Conservation (phyloP, 1,284 basidiomycete genomes). For the Leccinum griseonigrum region DNA sequence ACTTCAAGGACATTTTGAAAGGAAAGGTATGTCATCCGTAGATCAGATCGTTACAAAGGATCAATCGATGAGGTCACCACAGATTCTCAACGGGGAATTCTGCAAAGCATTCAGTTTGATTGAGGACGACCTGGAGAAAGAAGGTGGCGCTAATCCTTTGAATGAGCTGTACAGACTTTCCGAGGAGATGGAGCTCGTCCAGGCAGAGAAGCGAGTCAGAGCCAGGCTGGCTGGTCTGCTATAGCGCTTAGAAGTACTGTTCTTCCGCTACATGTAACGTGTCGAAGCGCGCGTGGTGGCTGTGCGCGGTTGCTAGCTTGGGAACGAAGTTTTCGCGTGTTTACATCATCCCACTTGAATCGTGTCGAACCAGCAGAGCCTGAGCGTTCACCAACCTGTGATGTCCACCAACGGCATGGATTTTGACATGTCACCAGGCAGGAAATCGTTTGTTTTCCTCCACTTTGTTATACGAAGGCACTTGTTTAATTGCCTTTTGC, state of each 20-base stretch:
- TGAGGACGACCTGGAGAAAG: slow-evolving; percentile 57
- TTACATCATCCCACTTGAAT: slow-evolving; percentile 19
- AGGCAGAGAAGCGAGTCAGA: slow-evolving; percentile 60
- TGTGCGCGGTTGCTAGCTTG: slow-evolving; percentile 20
- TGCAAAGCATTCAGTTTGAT: slow-evolving; percentile 54
- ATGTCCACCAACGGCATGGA: slow-evolving; percentile 56
- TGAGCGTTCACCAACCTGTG: neutral
- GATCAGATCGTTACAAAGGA: neutral
- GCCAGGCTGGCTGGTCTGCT: slow-evolving; percentile 45
- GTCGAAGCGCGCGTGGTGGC: slow-evolving; percentile 19
- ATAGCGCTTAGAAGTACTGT: neutral
- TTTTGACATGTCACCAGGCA: slow-evolving; percentile 59
- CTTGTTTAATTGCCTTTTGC: slow-evolving; percentile 15
- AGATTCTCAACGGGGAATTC: slow-evolving; percentile 63
- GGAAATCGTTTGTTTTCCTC: slow-evolving; percentile 55
- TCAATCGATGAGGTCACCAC: neutral
- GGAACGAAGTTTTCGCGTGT: slow-evolving; percentile 36
- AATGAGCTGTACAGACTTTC: slow-evolving; percentile 51
- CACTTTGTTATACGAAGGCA: neutral
- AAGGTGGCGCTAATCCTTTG: slow-evolving; percentile 54
- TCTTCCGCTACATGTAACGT: neutral
- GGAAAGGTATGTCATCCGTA: slow-evolving; percentile 42
- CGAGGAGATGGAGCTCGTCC: slow-evolving; percentile 51
- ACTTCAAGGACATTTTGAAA: slow-evolving; percentile 59
- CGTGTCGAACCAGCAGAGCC: slow-evolving; percentile 10